Base-by-base conservation (phyloP, 2,329 filamentous ascomycete genomes). In the Leptoxyphium fumago region DNA sequence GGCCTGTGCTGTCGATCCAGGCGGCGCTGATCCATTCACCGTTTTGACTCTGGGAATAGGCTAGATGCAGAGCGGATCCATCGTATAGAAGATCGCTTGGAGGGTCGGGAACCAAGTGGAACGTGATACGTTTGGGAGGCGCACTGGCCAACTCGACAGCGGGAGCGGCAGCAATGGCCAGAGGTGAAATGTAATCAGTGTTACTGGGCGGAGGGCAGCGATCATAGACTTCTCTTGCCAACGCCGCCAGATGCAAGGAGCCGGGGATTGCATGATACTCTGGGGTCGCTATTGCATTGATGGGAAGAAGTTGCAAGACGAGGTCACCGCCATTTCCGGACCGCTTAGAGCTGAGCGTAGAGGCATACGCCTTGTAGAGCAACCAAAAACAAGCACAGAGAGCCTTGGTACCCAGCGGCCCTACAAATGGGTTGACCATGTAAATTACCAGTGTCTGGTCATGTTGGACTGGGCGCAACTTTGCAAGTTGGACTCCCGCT, bases 1-100 rank as follows among this genome's bases (percentile, higher is more conserved):
- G 77, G 2, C 85, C 85, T 21, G 75, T 74, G 51, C 78, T 84
- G 56, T 93, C 84, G 1, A 80, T 84, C 85, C 85, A 93, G 0
- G 82, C 81, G 5, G 78, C 82, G 10, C 80, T 81, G 32, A 91
- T 66, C 86, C 86, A 94, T 8, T 79, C 70, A 15, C 81, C 77
- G 58, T 89, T 83, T 10, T 80, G 69, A 55, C 83, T 88, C 44
- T 79, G 73, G 2, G 82, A 76, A 55, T 93, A 93, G 1, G 81
- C 83, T 39, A 93, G 67, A 58, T 94, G 85, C 28, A 94, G 76
- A 55, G 82, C 82, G 0, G 78, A 83, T 50, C 87, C 85, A 57
- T 91, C 84, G 44, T 82, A 76, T 43, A 91, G 68, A 5, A 89
- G 66, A 14, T 85, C 83, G 14, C 77, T 74, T 0, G 83, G 84